Conservation (phyloP, 2,329 filamentous ascomycete genomes). For the Pestalotiopsis fici region DNA sequence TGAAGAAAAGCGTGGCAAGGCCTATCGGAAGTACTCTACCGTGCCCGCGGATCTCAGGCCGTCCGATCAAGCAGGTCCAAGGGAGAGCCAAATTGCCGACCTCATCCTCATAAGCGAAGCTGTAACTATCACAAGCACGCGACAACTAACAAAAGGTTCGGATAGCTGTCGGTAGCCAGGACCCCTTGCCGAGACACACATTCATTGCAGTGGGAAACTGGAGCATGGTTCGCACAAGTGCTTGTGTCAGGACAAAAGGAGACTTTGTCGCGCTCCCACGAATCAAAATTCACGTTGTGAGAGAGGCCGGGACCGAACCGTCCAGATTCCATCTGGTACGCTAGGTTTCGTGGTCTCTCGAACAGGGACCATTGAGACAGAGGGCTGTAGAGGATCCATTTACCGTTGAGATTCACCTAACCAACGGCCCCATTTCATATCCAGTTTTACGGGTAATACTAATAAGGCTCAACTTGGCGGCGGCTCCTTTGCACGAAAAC, state of each 20-base stretch:
- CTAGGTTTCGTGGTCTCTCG: not conserved
- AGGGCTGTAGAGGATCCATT: not conserved
- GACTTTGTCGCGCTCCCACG: not conserved
- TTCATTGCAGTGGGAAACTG: not conserved
- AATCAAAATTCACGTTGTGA: not conserved
- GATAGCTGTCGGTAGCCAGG: not conserved
- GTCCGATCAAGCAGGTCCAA: not conserved
- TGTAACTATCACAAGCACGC: not conserved
- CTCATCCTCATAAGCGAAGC: not conserved
- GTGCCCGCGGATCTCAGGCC: not conserved
- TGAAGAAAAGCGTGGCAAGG: not conserved
- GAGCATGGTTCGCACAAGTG: not conserved
- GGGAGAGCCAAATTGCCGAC: not conserved
- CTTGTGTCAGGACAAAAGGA: not conserved
- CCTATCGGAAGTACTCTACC: not conserved
- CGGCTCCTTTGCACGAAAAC: not conserved
- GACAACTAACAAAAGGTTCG: not conserved
- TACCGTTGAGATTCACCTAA: not conserved
- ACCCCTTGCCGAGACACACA: not conserved
- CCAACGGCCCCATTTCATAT: not conserved
- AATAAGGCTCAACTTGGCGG: not conserved
- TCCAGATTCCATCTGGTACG: not conserved
- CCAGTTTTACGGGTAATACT: not conserved
- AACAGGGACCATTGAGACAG: not conserved
- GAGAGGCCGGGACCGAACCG: not conserved